phyloP scores from a whole-genome alignment of 202 grass and related monocot genomes.

The Eragrostis tef region DNA sequence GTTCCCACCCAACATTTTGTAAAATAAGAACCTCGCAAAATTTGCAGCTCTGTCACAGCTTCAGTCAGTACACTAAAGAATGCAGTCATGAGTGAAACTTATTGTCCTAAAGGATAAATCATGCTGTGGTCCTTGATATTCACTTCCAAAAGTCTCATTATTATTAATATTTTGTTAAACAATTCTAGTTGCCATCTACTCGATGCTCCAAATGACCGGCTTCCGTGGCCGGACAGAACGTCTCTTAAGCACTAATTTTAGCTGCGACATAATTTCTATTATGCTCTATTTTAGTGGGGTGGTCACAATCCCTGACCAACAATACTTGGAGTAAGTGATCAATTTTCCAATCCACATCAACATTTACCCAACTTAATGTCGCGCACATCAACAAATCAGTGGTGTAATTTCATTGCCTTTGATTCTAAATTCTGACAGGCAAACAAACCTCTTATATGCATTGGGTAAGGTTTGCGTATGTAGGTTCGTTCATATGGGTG shows the following conservation, averaged over 20 bases:
- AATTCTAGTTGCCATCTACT: conserved; percentile 4
- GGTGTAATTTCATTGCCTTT: background rate
- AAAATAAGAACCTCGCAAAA: background rate
- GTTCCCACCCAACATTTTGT: background rate
- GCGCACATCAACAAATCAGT: background rate
- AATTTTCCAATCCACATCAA: conserved; percentile 11
- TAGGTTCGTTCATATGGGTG: no score
- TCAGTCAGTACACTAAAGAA: background rate
- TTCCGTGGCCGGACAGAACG: background rate
- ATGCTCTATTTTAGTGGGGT: conserved; percentile 27
- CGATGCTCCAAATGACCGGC: background rate
- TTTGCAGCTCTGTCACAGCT: background rate
- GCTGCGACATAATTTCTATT: background rate
- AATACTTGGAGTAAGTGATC: conserved; percentile 6
- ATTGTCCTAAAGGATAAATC: background rate
- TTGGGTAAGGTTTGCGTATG: no score
- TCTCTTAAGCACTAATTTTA: background rate
- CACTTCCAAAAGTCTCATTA: background rate
- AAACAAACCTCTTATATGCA: background rate
- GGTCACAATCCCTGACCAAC: background rate
- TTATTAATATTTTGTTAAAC: background rate
- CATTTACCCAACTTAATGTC: background rate
- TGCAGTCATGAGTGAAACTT: conserved; percentile 7
- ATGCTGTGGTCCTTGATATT: conserved; percentile 15
- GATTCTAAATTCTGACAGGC: background rate